phyloP scores from a whole-genome alignment of 441 rosid genomes.

The Brassica balearica region DNA sequence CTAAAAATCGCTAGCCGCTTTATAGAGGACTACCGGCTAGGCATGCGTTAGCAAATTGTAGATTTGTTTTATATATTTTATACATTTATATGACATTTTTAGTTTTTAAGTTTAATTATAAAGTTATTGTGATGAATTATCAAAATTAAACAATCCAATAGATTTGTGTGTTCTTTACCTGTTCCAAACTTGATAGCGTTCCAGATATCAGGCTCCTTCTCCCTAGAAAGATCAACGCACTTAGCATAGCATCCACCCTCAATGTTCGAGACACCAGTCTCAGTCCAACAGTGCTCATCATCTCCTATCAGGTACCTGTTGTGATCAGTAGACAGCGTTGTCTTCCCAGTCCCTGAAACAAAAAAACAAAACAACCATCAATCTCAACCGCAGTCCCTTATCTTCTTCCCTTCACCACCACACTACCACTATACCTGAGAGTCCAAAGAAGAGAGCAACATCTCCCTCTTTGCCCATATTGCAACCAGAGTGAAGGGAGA shows the following conservation, averaged over 20 bases:
- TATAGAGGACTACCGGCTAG: too few relatives aligned
- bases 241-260: constrained; percentile 99
- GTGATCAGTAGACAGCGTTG: constrained; percentile 95
- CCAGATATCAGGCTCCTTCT: constrained; percentile 96
- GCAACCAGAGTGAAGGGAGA: constrained; percentile 98
- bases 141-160: background rate
- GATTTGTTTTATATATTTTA: too few relatives aligned
- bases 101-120: too few relatives aligned
- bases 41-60: too few relatives aligned
- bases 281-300: constrained; percentile 97
- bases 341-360: constrained; percentile 86
- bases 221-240: constrained; percentile 90
- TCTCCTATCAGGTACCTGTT: constrained; percentile 92
- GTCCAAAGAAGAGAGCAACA: constrained; percentile 99
- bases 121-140: too few relatives aligned
- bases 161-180: constrained; percentile 47
- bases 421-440: constrained; percentile 89
- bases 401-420: constrained; percentile 19
- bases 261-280: constrained; percentile 90
- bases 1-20: too few relatives aligned
- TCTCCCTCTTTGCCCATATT: constrained; percentile 99
- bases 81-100: too few relatives aligned
- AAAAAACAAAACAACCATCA: constrained; percentile 29
- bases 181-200: constrained; percentile 97
- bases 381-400: constrained; percentile 7